These are phyloP conservation scores for Aspergillus diversus DNA, from an alignment of 495 filamentous ascomycete genomes.

Conservation along the genomic window DNA sequence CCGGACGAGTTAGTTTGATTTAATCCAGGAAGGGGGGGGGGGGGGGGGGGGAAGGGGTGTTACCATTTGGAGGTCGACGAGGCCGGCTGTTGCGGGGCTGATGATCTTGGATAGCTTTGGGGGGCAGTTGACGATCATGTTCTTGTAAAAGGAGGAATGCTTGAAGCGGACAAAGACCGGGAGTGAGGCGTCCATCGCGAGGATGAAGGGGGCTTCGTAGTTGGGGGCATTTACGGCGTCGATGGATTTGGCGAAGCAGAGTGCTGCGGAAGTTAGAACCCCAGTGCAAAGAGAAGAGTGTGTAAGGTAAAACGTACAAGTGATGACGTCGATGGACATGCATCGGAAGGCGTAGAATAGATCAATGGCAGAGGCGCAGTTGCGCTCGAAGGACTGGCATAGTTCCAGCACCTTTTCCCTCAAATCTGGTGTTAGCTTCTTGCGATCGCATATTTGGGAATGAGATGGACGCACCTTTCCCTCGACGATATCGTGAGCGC, in stretches of 20 bases:
- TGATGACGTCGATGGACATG: conserved; percentile 16
- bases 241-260: conserved; percentile 18
- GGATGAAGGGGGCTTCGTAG: conserved; percentile 17
- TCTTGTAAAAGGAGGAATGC: conserved; percentile 10
- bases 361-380: conserved; percentile 1
- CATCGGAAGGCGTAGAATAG: conserved; percentile 19
- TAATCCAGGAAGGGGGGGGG: background rate
- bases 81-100: conserved; percentile 11
- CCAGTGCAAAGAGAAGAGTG: background rate
- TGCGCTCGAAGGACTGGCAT: conserved; percentile 10
- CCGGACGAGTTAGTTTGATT: background rate
- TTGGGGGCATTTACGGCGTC: conserved; percentile 15
- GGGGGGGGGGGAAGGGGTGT: background rate
- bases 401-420: conserved; percentile 5
- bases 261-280: background rate
- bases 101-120: conserved; percentile 12
- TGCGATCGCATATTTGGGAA: background rate
- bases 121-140: conserved; percentile 19
- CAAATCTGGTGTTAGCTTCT: background rate
- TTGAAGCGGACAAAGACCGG: conserved; percentile 14
- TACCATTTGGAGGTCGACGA: conserved; percentile 14
- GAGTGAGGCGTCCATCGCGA: conserved; percentile 16
- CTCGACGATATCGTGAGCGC: conserved; percentile 1
- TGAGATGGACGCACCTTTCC: background rate
- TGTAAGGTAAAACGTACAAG: background rate